Conservation (phyloP, 306 rosid species). For the Glycine tomentella region DNA sequence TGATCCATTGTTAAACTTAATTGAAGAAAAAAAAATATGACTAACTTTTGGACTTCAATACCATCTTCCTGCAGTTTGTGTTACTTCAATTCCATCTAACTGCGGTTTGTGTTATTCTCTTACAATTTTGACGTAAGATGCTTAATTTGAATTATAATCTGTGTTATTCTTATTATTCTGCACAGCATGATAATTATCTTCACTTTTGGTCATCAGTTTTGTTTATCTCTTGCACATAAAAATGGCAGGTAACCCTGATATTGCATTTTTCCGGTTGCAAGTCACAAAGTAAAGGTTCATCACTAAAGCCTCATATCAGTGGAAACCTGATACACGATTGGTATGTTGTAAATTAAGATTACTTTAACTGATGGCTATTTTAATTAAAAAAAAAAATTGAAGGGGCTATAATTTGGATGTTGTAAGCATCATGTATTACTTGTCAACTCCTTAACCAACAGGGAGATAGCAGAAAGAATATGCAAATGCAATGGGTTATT, state of each 20-base stretch:
- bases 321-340: conserved; percentile 83
- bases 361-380: conserved; percentile 31
- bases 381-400: background rate
- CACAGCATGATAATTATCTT: conserved; percentile 4
- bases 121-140: conserved; percentile 2
- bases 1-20: conserved; percentile 20
- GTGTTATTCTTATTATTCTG: conserved; percentile 1
- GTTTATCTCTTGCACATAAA: conserved; percentile 37
- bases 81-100: conserved; percentile 18
- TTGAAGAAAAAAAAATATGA: background rate
- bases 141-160: conserved; percentile 16
- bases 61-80: conserved; percentile 7
- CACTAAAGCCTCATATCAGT: conserved; percentile 77
- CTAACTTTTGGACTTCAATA: background rate
- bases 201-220: conserved; percentile 35
- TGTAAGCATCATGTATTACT: conserved; percentile 14
- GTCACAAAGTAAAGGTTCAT: conserved; percentile 73
- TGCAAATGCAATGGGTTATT: conserved; percentile 15
- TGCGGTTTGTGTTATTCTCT: background rate
- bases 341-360: conserved; percentile 57
- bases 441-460: conserved; percentile 14
- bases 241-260: conserved; percentile 68
- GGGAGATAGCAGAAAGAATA: conserved; percentile 25
- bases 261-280: conserved; percentile 75
- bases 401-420: background rate